Base-by-base conservation (phyloP, 176 grass and related monocot species). In the Hordeum marinum region DNA sequence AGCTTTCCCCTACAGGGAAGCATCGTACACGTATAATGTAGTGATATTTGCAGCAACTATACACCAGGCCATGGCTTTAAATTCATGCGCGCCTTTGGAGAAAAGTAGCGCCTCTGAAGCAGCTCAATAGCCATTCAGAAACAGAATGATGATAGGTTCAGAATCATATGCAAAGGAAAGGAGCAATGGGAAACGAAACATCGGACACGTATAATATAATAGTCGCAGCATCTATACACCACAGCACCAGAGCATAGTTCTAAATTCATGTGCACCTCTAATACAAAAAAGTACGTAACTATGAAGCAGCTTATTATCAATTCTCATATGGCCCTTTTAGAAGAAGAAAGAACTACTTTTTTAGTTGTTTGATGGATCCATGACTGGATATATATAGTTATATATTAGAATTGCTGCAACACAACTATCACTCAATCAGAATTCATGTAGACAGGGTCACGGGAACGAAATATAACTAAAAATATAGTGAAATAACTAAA, bases 41-140 rank as follows among this genome's bases (percentile, higher is more conserved):
- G 20, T 45, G 26, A 45, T 24, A 76, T 18, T 68, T 68, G 61
- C 78, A 64, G 63, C 77, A 89, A 81, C 62, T 69, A 17, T 7
- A 15, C 26, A 37, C 37, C n/a, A 70, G 5, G 72, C 12, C 64
- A 48, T 76, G 8, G 58, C 74, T 79, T 71, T 31, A 15, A 65
- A 61, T 37, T 39, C 59, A 80, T 5, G 46, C 25, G 17, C 50
- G 24, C 9, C 37, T 66, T 24, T 41, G 12, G 11, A 54, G 34
- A 75, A 62, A 18, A 41, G 20, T 23, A 85, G 61, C 14, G 11
- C 14, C 17, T 80, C 64, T 0, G 10, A 57, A 73, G 64, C 18
- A 42, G 23, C 41, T 63, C 9, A 24, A 12, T 11, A 11, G 18
- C 36, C n/a, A 7, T 2, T 66, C 20, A 26, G 50, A 35, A 25